Base-by-base conservation (phyloP, 2,329 filamentous ascomycete genomes). In the Septoria linicola region DNA sequence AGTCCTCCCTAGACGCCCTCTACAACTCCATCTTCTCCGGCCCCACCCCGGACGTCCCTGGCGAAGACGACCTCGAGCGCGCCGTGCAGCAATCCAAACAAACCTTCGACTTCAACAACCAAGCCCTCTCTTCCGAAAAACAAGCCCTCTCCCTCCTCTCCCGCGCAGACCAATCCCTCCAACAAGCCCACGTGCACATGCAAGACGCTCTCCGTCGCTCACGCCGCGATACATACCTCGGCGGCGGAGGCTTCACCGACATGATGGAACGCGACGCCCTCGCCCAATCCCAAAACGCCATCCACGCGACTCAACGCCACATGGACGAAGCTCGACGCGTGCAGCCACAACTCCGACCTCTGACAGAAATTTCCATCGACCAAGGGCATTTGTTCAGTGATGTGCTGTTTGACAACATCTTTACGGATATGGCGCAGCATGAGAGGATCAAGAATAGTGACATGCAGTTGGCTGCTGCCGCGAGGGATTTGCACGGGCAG, bases 191-290 rank as follows among this genome's bases (percentile, higher is more conserved):
- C 2, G 47, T 41, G 1, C 62, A 71, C 17, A 73, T 80, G 39
- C 65, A 74, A 19, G 67, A 72, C 2, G 77, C 77, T 1, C 64
- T 74, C 5, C 57, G 63, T 10, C 64, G 69, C 34, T 76, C 74
- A 3, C 65, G 67, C 10, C 40, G 69, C 58, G 79, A 81, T 53
- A 74, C 78, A 63, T 77, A 76, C 44, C 77, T 77, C 34, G 43
- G 43, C 10, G 77, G 76, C 13, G 76, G 75, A 10, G 69, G 69
- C 3, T 69, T 77, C 41, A 64, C 66, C 1, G 76, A 79, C 61
- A 76, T 80, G 72, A 74, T 78, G 68, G 80, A 83, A 66, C 71
- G 76, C 19, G 76, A 74, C 54, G 71, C 73, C 6, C 71, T 84
- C 11, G 68, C 71, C 39, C 67, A 70, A 11, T 78, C 78, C 8